Evolutionary conservation across 106 monocot genomes (phyloP), one percentile per base, ranked within the genome.

Genomic region (Ottelia alismoides): DNA sequence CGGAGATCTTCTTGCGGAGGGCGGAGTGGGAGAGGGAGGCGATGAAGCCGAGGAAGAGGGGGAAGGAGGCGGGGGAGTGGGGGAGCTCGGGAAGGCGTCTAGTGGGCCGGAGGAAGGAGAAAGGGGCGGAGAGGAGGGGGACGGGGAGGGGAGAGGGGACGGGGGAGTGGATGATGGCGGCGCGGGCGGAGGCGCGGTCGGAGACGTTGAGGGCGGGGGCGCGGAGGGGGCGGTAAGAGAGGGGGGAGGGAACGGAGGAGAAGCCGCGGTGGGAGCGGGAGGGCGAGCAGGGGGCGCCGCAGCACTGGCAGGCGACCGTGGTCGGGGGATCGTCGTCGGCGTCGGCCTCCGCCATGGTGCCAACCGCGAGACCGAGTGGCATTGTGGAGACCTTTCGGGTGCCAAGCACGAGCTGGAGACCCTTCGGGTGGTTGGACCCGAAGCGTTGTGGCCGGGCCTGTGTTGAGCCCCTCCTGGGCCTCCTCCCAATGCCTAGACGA

Each of bases 11-110:
- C 74, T 74, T 73, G 56, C 67, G 68, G 71, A 73, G 84, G 57
- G 65, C 81, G 53, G 88, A 78, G 28, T 56, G 54, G 60, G 94
- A 96, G 52, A 96, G 88, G 11, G 88, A 67, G 56, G 88, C 81
- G 47, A 96, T 57, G 77, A 96, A 96, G 58, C 94, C 94, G 65
- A 96, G 72, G 79, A 88, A 96, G 58, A 85, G 73, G 66, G 70
- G 71, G 31, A 78, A 78, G 52, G 81, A 30, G 59, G 58, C 11
- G 23, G 78, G 79, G 14, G 78, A 79, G 52, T 70, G 67, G 57
- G 69, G 66, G 74, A 96, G 85, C 52, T 52, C 72, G 32, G 78
- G 27, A 76, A 96, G 88, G 28, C 65, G 66, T 62, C 88, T 96
- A 44, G 69, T 3, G 9, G 94, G 88, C 53, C 43, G 6, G 25